Evolutionary conservation across 2,329 filamentous ascomycete genomes (phyloP), one percentile per base, ranked within the genome.

Genomic region (Trichoderma sp.): DNA sequence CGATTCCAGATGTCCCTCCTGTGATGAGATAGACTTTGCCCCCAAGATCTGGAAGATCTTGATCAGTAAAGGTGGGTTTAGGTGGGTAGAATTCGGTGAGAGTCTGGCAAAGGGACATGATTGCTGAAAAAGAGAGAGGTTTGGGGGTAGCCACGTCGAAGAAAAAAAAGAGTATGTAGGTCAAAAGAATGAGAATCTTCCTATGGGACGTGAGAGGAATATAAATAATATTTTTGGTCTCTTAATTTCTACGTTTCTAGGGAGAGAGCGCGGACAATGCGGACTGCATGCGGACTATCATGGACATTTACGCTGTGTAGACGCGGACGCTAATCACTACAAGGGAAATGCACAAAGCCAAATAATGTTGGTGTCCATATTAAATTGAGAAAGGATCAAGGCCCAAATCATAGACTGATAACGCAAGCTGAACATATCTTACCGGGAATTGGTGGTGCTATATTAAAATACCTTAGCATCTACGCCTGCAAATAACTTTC

Each of bases 241-340:
- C 7, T n/a, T 4, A 9, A n/a, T 2, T 9, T 9, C 1, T 43
- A n/a, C 15, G 3, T 18, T 4, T 0, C 7, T n/a, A 3, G 18
- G 1, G 7, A 9, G 39, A n/a, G 18, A n/a, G 39, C 14, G 34
- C 34, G 34, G 34, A 36, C 34, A 4, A 43, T 9, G 39, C 39
- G 39, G 39, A 43, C 39, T 43, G 39, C 8, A n/a, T 43, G 39
- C 39, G 39, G 39, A 43, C 39, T 18, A 7, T n/a, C 39, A 43
- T 43, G 39, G 18, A 43, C 9, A 43, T 9, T n/a, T 43, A 18
- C 18, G 18, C 7, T n/a, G 8, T 4, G 18, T 15, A 36, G 39
- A 9, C 39, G 39, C 39, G 39, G 39, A 43, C 39, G 18, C 18
- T 43, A 43, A 36, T 15, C 6, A 15, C 12, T 6, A 3, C 34